phyloP scores from a whole-genome alignment of 2,329 filamentous ascomycete species.

The Chaetothyriales sp. region DNA sequence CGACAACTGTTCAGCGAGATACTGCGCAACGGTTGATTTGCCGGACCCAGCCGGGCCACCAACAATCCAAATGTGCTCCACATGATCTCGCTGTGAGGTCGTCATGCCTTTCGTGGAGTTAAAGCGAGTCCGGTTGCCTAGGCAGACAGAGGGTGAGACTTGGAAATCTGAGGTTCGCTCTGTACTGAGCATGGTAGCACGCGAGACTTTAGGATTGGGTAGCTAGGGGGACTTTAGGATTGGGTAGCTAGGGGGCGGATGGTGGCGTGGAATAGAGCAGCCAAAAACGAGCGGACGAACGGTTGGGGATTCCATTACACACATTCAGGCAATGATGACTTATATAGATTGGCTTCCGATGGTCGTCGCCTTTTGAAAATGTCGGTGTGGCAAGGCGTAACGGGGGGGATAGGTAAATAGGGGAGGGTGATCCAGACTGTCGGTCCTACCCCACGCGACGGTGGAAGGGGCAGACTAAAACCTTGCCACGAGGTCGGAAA shows the following conservation, averaged over 20 bases:
- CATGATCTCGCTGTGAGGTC: constrained; percentile 8
- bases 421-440: background rate
- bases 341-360: background rate
- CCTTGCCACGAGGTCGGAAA: background rate
- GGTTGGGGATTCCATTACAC: background rate
- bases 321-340: background rate
- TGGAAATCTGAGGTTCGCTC: constrained; percentile 16
- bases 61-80: constrained; percentile 65
- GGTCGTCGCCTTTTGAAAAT: background rate
- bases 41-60: constrained; percentile 68
- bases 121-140: constrained; percentile 2
- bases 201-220: background rate
- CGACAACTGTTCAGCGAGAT: constrained; percentile 48
- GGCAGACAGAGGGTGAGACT: constrained; percentile 7
- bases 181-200: constrained; percentile 28
- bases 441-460: background rate
- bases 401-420: background rate
- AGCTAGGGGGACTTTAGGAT: background rate
- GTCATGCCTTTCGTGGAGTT: constrained; percentile 10
- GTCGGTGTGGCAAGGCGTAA: background rate
- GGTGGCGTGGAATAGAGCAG: no score
- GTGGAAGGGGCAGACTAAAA: background rate
- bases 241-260: no score
- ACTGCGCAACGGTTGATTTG: constrained; percentile 60
- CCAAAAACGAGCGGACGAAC: background rate